Percentiles rank a stretch among this genome's conserved stretches.
phyloP scores from a whole-genome alignment of 176 grass and related monocot genomes.

The Aegilops umbellulata region DNA sequence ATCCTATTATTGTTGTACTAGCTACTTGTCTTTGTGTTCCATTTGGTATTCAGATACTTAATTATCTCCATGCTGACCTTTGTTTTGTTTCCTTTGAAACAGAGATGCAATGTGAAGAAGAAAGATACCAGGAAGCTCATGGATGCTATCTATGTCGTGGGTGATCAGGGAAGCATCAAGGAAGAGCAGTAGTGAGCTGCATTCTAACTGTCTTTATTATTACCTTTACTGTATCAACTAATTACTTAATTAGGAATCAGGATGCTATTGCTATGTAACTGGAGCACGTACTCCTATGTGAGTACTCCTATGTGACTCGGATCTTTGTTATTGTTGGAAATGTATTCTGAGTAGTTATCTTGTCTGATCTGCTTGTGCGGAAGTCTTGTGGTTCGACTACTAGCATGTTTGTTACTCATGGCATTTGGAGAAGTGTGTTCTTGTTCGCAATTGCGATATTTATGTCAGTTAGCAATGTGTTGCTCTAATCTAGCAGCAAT shows the following conservation, averaged over 20 bases:
- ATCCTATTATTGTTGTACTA: not conserved
- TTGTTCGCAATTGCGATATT: not conserved
- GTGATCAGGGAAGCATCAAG: slow-evolving; percentile 39
- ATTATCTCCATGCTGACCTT: not conserved
- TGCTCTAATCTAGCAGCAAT: too few relatives aligned
- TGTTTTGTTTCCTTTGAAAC: not conserved
- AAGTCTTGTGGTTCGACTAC: not conserved
- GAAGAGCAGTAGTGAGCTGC: slow-evolving; percentile 33
- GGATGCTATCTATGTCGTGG: slow-evolving; percentile 45
- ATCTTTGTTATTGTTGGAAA: too few relatives aligned
- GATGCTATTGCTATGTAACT: not conserved
- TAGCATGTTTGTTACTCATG: not conserved
- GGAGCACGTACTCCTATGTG: too few relatives aligned
- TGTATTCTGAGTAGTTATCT: not conserved
- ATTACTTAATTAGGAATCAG: not conserved
- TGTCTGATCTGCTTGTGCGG: not conserved
- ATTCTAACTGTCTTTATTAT: not conserved
- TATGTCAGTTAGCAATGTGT: not conserved
- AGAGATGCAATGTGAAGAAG: slow-evolving; percentile 75
- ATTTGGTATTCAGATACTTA: not conserved
- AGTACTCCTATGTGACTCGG: too few relatives aligned
- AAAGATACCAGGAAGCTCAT: slow-evolving; percentile 63
- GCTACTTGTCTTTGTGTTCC: not conserved
- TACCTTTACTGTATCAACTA: not conserved
- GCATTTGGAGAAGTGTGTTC: too few relatives aligned